These are phyloP conservation scores for Colletotrichum ledebouriae DNA, from an alignment of 2,329 filamentous ascomycete genomes.

Conservation along the genomic window DNA sequence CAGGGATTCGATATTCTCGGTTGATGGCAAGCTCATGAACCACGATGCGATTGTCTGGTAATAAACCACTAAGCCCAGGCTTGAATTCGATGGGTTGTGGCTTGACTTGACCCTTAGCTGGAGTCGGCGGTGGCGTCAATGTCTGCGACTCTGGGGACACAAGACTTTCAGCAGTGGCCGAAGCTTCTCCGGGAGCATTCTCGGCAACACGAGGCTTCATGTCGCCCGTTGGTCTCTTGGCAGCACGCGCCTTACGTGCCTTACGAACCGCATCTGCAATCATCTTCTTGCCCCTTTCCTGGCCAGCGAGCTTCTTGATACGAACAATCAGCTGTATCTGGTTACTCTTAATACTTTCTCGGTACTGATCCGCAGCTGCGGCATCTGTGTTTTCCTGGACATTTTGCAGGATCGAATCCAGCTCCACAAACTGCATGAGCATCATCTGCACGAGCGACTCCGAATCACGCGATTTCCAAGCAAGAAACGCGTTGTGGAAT, in stretches of 20 bases:
- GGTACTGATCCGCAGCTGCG: constrained; percentile 81
- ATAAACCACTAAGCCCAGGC: constrained; percentile 63
- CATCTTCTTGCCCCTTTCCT: constrained; percentile 77
- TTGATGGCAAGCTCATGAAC: constrained; percentile 87
- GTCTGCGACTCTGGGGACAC: constrained; percentile 61
- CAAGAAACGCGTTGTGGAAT: constrained; percentile 83
- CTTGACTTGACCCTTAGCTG: constrained; percentile 56
- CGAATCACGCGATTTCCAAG: constrained; percentile 86
- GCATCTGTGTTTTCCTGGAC: constrained; percentile 84
- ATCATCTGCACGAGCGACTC: constrained; percentile 84
- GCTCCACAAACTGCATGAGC: constrained; percentile 87
- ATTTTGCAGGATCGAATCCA: constrained; percentile 86
- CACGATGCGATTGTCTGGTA: constrained; percentile 80
- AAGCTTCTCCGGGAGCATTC: constrained; percentile 54
- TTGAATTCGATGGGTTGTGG: constrained; percentile 54
- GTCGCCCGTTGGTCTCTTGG: constrained; percentile 77
- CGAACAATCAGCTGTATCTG: constrained; percentile 83
- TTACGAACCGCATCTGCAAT: constrained; percentile 82
- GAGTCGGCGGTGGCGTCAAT: constrained; percentile 67
- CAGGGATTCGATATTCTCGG: constrained; percentile 80
- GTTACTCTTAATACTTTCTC: constrained; percentile 83
- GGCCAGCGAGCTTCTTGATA: constrained; percentile 82
- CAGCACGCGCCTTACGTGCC: constrained; percentile 73
- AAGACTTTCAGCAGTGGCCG: constrained; percentile 54
- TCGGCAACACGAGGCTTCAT: constrained; percentile 77